These are phyloP conservation scores for Termitomyces sp. DNA, from an alignment of 768 basidiomycete species.

Conservation along the genomic window DNA sequence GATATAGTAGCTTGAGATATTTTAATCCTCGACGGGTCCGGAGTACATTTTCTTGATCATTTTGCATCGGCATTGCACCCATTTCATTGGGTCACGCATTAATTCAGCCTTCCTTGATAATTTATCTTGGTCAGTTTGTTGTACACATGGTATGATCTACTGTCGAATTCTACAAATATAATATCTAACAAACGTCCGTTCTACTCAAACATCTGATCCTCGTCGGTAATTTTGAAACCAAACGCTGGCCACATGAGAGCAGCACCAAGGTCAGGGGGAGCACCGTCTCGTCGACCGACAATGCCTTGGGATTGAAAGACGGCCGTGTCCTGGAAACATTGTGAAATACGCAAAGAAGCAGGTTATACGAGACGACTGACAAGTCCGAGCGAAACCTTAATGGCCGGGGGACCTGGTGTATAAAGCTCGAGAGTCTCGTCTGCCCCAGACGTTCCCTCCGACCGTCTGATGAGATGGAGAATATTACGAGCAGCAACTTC, in stretches of 20 bases:
- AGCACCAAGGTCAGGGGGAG: constrained; percentile 42
- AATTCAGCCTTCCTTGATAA: no score
- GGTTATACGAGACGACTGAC: constrained; percentile 25
- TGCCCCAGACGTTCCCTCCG: constrained; percentile 1
- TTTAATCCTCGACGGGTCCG: no score
- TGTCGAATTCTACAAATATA: no score
- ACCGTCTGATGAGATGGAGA: constrained; percentile 32
- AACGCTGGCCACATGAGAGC: constrained; percentile 39
- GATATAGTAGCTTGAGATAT: no score
- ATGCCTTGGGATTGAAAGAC: constrained; percentile 42
- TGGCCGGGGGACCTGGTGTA: constrained; percentile 40
- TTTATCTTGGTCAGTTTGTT: no score
- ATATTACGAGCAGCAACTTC: constrained; percentile 53
- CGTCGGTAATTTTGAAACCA: constrained; percentile 33
- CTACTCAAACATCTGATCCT: constrained; percentile 23
- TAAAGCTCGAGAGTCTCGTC: constrained; percentile 37
- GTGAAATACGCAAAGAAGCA: not conserved
- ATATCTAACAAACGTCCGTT: not conserved
- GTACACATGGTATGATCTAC: no score
- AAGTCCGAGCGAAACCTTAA: constrained; percentile 59
- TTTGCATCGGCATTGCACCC: no score
- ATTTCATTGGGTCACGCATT: no score
- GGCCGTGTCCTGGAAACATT: constrained; percentile 18
- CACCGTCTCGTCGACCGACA: constrained; percentile 38
- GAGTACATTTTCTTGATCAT: no score